Evolutionary conservation across 75 land plant genomes (phyloP), one percentile per base, ranked within the genome.

Genomic region (Sequoiadendron giganteum): DNA sequence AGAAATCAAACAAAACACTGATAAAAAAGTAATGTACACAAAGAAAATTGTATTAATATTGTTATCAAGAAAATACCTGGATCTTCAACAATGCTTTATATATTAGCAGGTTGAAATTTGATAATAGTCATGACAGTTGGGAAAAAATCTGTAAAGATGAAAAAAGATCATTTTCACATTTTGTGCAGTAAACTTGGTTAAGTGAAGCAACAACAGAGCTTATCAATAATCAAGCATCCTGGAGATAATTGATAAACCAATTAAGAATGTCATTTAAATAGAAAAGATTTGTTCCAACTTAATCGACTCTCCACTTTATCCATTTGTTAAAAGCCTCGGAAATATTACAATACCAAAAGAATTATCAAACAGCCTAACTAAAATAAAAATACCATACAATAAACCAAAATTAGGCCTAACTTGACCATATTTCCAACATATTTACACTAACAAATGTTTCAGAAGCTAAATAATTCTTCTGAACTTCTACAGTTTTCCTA

Each of bases 81-180:
- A 25, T 65, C 70, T 61, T 61, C 68, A 61, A 61, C 21, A 61
- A 61, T 65, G 70, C 70, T 65, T 48, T 65, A 65, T 65, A 25
- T 65, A 65, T 25, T 65, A 65, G 70, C 70, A 65, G 25, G 70
- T 65, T 65, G 70, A 65, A 65, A 65, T 65, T 65, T 65, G 70
- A 65, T 25, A 65, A 65, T 7, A 65, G 70, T 65, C 70, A 65
- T 65, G 70, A 65, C 25, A 65, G 70, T 65, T 65, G 70, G 70
- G 70, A 65, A 65, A 65, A 65, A 65, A 65, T 65, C 70, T 65
- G 70, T 65, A 65, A 65, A 65, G 70, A 65, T 65, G 70, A 65
- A n/a, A 65, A 7, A 19, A 25, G 21, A 65, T 65, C 70, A 65
- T 65, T 65, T 65, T 65, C 70, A 65, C 25, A n/a, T 25, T 65